A percentile compares a stretch with the other conserved stretches of the same genome.
phyloP scores from a whole-genome alignment of 495 filamentous ascomycete species.

The Aspergillus baeticus region DNA sequence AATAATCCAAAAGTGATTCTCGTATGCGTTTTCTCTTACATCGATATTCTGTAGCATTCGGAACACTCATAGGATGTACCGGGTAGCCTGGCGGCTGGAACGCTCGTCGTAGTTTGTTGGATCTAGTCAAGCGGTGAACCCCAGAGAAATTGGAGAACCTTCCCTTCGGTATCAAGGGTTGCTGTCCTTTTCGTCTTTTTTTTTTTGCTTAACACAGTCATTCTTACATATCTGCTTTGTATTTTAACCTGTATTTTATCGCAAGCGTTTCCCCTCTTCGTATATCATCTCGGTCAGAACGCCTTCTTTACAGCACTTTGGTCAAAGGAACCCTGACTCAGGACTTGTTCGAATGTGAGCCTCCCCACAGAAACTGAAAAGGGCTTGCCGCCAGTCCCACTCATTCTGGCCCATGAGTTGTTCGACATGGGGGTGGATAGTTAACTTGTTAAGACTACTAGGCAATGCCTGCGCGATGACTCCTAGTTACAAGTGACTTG shows the following conservation, averaged over 20 bases:
- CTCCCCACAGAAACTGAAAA: conserved; percentile 10
- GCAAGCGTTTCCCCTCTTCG: not conserved
- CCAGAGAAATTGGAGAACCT: not conserved
- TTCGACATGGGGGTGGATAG: not conserved
- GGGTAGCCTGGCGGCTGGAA: too few relatives aligned
- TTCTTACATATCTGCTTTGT: not conserved
- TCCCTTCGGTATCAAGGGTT: not conserved
- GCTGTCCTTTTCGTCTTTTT: not conserved
- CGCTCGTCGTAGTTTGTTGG: too few relatives aligned
- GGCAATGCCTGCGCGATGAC: conserved; percentile 9
- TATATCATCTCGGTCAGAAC: not conserved
- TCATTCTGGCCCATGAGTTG: not conserved
- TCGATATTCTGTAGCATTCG: too few relatives aligned
- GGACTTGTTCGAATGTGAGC: not conserved
- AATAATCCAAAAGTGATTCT: conserved; percentile 23
- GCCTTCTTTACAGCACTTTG: not conserved
- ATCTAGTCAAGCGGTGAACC: not conserved
- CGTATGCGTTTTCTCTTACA: conserved; percentile 1
- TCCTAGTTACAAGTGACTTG: not conserved
- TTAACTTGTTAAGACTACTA: not conserved
- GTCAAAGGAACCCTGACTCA: not conserved
- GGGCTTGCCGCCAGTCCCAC: conserved; percentile 1
- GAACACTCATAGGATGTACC: too few relatives aligned
- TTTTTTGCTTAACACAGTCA: not conserved
- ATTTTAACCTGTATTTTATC: not conserved